phyloP scores from a whole-genome alignment of 805 yeast genomes.

The Candida sonorensis region DNA sequence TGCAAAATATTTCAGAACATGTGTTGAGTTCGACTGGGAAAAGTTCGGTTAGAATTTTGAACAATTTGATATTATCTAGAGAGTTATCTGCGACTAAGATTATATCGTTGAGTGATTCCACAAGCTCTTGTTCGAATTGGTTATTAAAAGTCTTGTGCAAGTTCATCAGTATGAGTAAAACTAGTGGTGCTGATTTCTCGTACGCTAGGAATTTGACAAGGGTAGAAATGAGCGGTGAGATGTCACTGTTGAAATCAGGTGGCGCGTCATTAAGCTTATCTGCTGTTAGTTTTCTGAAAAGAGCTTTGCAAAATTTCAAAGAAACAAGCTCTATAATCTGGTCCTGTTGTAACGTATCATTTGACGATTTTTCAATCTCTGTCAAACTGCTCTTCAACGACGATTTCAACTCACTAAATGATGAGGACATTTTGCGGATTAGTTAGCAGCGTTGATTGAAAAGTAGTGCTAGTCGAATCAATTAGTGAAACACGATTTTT shows the following conservation, averaged over 20 bases:
- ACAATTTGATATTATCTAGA: slow-evolving; percentile 7
- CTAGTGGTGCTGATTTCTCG: slow-evolving; percentile 1
- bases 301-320: neutral
- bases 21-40: slow-evolving; percentile 15
- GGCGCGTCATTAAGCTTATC: too few species aligned
- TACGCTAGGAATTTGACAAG: neutral
- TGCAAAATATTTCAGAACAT: slow-evolving; percentile 13
- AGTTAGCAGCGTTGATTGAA: too few species aligned
- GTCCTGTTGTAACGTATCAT: too few species aligned
- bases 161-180: neutral
- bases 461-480: too few species aligned
- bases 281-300: neutral
- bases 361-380: too few species aligned
- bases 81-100: slow-evolving; percentile 6
- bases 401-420: too few species aligned
- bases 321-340: neutral
- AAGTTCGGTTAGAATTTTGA: slow-evolving; percentile 13
- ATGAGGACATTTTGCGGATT: too few species aligned
- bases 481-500: too few species aligned
- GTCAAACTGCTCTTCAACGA: too few species aligned
- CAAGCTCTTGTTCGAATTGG: neutral
- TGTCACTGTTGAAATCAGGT: neutral
- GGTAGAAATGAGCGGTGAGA: neutral
- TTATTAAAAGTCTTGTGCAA: neutral
- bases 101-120: slow-evolving; percentile 14